Base-by-base conservation (phyloP, 2,329 filamentous ascomycete species). In the Talaromyces sp. region DNA sequence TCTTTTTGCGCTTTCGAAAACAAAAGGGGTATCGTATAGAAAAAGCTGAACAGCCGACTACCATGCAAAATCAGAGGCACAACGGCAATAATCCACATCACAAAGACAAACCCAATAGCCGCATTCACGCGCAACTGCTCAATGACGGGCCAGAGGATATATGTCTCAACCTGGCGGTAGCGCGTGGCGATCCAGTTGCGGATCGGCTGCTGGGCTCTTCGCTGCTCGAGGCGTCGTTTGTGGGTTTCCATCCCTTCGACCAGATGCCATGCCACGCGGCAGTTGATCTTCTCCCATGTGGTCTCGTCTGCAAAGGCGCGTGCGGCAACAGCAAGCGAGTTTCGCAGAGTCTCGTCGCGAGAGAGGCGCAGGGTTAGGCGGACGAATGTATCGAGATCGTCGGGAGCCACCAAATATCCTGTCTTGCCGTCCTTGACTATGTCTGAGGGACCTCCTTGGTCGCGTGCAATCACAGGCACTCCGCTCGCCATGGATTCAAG, bases 261-360 rank as follows among this genome's bases (percentile, higher is more conserved):
- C 75, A 89, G 84, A 60, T 84, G 81, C 81, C 84, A 85, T 3
- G 87, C 87, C 0, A 89, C 87, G 55, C 83, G 84, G 66, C 88
- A 87, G 74, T 88, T 88, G 71, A 89, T 88, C 74, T 83, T 87
- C 61, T 89, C 86, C 88, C 87, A 90, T 0, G 86, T 89, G 2
- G 84, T 86, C 55, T 86, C 80, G 62, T 83, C 82, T 0, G 86
- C 87, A 63, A 86, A 82, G 21, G 70, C 68, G 57, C 86, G 79
- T 1, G 85, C 82, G 9, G 78, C 75, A 0, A 62, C 60, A 2
- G 77, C 74, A 75, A 89, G 82, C 1, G 64, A 68, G 5, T 66
- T 56, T 8, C 84, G 78, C 17, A 84, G 70, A 0, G 64, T 59
- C 0, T 69, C 53, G 62, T 88, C 78, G 2, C 68, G 72, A 0